A percentile compares a stretch with the other conserved stretches of the same genome.
phyloP scores from a whole-genome alignment of 2,329 filamentous ascomycete species.

The Trichoderma sp. region DNA sequence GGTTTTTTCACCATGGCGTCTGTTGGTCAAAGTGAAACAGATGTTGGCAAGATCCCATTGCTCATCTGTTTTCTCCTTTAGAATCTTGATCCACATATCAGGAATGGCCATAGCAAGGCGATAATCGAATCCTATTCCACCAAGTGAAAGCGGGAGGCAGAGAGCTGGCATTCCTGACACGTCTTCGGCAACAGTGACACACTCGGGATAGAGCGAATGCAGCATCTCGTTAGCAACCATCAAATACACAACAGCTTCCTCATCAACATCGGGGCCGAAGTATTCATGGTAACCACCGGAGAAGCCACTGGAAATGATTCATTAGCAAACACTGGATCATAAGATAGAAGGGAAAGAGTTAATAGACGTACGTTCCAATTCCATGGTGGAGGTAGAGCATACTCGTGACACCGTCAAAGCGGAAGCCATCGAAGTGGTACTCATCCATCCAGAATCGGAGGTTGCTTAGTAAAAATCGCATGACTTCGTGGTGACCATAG shows the following conservation, averaged over 20 bases:
- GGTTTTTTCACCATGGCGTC: conserved; percentile 94
- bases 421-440: conserved; percentile 94
- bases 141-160: conserved; percentile 80
- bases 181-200: conserved; percentile 93
- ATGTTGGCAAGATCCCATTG: conserved; percentile 90
- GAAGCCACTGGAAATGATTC: conserved; percentile 66
- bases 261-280: conserved; percentile 84
- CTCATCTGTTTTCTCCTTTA: conserved; percentile 89
- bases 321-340: not conserved
- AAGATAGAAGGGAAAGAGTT: not conserved
- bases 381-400: conserved; percentile 97
- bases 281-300: conserved; percentile 98
- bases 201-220: conserved; percentile 82
- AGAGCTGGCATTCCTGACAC: conserved; percentile 99
- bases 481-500: conserved; percentile 90
- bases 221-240: conserved; percentile 97
- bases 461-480: conserved; percentile 95
- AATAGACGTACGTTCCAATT: conserved; percentile 78
- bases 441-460: conserved; percentile 99
- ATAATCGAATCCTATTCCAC: conserved; percentile 96
- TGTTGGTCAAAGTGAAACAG: conserved; percentile 85
- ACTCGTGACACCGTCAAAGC: conserved; percentile 96
- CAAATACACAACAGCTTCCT: conserved; percentile 91
- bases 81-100: conserved; percentile 98
- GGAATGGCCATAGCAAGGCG: conserved; percentile 96